These are phyloP conservation scores for Endothia cerciana DNA, from an alignment of 2,329 filamentous ascomycete genomes.

Conservation along the genomic window DNA sequence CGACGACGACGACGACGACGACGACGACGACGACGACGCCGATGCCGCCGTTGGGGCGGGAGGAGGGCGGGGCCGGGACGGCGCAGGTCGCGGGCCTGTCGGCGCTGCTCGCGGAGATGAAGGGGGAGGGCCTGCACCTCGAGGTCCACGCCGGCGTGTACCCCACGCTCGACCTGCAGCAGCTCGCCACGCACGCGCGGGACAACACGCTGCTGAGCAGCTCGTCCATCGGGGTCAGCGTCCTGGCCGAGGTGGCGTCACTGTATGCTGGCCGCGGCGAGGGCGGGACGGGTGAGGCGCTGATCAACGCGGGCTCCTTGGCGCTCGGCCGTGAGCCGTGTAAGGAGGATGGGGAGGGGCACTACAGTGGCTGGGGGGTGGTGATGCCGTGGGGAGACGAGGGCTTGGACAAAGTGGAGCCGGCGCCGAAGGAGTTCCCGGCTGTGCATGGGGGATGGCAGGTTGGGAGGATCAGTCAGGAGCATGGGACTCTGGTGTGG, in stretches of 20 bases:
- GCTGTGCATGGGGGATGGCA: constrained; percentile 60
- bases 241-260: constrained; percentile 73
- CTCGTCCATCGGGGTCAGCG: constrained; percentile 65
- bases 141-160: constrained; percentile 81
- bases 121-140: constrained; percentile 48
- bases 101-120: constrained; percentile 44
- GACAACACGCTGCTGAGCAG: constrained; percentile 48
- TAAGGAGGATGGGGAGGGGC: constrained; percentile 47
- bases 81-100: constrained; percentile 40
- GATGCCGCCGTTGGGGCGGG: too few species aligned
- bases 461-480: constrained; percentile 73
- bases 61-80: too few species aligned
- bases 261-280: constrained; percentile 64
- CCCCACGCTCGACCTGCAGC: constrained; percentile 76
- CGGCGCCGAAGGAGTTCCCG: constrained; percentile 47
- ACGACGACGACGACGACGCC: too few species aligned
- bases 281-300: constrained; percentile 58
- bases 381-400: constrained; percentile 59
- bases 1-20: too few species aligned
- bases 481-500: constrained; percentile 76
- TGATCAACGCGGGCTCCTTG: constrained; percentile 70
- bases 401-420: constrained; percentile 36
- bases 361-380: constrained; percentile 73
- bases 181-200: constrained; percentile 71
- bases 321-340: constrained; percentile 76